Base-by-base conservation (phyloP, 371 early-diverging fungal genomes). In the Apophysomyces sp. region DNA sequence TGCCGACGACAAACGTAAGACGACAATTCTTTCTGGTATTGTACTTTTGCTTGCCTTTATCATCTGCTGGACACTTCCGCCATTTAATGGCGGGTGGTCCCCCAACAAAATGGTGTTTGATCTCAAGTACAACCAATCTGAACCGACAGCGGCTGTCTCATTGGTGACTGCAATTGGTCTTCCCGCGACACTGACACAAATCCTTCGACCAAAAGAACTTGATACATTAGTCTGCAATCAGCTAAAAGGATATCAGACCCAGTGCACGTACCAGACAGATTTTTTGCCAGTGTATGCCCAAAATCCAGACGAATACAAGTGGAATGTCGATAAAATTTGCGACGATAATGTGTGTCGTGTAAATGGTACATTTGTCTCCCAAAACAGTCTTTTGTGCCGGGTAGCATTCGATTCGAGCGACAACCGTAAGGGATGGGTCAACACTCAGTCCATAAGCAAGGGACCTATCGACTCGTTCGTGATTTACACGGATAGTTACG, bases 311-410 rank as follows among this genome's bases (percentile, higher is more conserved):
- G 77, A 77, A 58, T 63, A 69, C 24, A 53, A 51, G 5, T 27
- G 67, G 5, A 55, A 54, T 29, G 55, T 58, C 11, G 30, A 39
- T 3, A 67, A 64, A 27, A 32, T 21, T 13, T 78, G 76, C 52
- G 34, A 57, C 6, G 61, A 62, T 6, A 54, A 37, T 0, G 21
- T 37, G 0, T 76, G 76, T 28, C 40, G 55, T 15, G 57, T 65
- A 0, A 49, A 69, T n/a, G 69, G 58, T 12, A 58, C 59, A 2
- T 73, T 62, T 18, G 39, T 55, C 2, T 56, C 75, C 11, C 62
- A 80, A 58, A 74, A 80, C 69, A 81, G 70, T 54, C 60, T 63
- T 16, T 60, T 74, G 57, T 85, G 80, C 30, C 63, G 78, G 21
- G 44, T 74, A 21, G 24, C 41, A 5, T 68, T 77, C 15, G 67